Evolutionary conservation across 139 green algal species (phyloP).

Genomic region (Volvox africanus): DNA sequence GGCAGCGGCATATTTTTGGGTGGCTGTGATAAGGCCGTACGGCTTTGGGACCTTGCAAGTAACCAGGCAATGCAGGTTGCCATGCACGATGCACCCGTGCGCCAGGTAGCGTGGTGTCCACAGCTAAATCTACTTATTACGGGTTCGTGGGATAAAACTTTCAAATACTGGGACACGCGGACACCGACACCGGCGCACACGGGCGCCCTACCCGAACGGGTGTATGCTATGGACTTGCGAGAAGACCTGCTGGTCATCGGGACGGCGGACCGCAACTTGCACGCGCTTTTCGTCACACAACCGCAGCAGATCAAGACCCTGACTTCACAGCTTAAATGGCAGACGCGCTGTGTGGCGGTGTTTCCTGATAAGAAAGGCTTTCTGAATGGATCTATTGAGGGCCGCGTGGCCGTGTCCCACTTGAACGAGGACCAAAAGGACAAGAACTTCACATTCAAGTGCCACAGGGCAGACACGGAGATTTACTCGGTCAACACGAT

Average conservation of each 20-base stretch:
- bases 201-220: conserved; percentile 82
- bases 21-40: conserved; percentile 93
- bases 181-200: conserved; percentile 47
- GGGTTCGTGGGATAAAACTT: conserved; percentile 82
- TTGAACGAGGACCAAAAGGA: conserved; percentile 83
- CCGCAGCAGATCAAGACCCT: conserved; percentile 86
- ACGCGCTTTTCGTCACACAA: conserved; percentile 75
- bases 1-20: conserved; percentile 75
- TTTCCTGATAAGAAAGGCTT: conserved; percentile 95
- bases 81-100: conserved; percentile 90
- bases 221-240: conserved; percentile 91
- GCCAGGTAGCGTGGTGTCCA: conserved; percentile 57
- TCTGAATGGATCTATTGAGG: conserved; percentile 93
- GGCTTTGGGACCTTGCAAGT: conserved; percentile 94
- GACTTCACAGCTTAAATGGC: conserved; percentile 94
- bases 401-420: conserved; percentile 97
- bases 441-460: conserved; percentile 88
- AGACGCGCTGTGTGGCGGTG: conserved; percentile 91
- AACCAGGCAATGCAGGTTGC: conserved; percentile 88
- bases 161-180: conserved; percentile 68
- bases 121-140: conserved; percentile 89
- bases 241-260: conserved; percentile 83
- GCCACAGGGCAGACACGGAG: conserved; percentile 85
- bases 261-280: conserved; percentile 84
- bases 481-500: conserved; percentile 98